Evolutionary conservation across 2,329 filamentous ascomycete species (phyloP).

Genomic region (Aspergillus ochraceus): DNA sequence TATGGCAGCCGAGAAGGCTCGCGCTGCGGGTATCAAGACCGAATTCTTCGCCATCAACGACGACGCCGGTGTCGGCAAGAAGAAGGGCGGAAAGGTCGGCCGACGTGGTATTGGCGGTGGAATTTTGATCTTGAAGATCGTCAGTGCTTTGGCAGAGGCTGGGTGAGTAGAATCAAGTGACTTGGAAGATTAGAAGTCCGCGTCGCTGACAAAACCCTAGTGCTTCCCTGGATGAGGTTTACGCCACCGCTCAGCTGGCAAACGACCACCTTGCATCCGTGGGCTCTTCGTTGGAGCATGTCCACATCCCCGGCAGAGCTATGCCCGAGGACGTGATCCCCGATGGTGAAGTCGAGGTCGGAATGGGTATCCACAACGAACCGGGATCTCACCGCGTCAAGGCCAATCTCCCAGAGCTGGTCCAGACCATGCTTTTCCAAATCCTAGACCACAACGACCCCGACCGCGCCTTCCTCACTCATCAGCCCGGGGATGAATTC

Average conservation of each 20-base stretch:
- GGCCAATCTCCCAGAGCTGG: constrained; percentile 50
- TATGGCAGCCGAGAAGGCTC: constrained; percentile 88
- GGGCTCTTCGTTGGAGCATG: constrained; percentile 81
- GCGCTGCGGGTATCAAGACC: constrained; percentile 71
- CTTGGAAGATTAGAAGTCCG: neutral
- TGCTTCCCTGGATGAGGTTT: constrained; percentile 67
- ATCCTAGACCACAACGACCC: constrained; percentile 62
- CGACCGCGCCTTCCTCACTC: constrained; percentile 63
- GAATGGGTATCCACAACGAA: constrained; percentile 74
- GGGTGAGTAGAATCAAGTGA: constrained; percentile 49
- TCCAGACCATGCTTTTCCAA: constrained; percentile 65
- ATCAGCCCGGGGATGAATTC: constrained; percentile 58
- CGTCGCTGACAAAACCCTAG: constrained; percentile 18
- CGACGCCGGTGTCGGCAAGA: constrained; percentile 83
- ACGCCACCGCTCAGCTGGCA: constrained; percentile 67
- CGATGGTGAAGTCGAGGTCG: constrained; percentile 63
- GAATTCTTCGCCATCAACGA: constrained; percentile 93
- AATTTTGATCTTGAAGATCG: constrained; percentile 86
- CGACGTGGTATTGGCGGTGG: constrained; percentile 88
- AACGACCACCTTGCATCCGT: constrained; percentile 80
- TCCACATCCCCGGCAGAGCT: constrained; percentile 84
- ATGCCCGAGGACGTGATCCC: constrained; percentile 53
- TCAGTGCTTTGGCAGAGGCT: constrained; percentile 75
- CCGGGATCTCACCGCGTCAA: constrained; percentile 55
- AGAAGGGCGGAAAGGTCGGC: constrained; percentile 85